A percentile compares a stretch with the other conserved stretches of the same genome.
Evolutionary conservation across 257 asterid species (phyloP).

Genomic region (Jaltomata sinuosa): DNA sequence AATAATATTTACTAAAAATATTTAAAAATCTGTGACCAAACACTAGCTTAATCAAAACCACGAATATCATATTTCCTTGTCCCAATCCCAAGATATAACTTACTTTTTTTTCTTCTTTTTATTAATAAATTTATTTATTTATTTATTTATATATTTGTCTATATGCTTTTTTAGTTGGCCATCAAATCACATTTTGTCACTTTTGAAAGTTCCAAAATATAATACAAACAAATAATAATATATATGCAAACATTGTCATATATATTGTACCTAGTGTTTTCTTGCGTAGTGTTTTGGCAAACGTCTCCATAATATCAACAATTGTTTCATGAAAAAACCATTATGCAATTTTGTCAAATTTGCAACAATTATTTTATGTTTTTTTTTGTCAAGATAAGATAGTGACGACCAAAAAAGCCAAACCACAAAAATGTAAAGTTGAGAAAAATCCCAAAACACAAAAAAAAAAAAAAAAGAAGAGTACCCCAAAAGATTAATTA

Average conservation of each 20-base stretch:
- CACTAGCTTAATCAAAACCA: neutral
- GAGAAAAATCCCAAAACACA: too few species aligned
- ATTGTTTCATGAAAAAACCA: neutral
- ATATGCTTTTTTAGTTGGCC: neutral
- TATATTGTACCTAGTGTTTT: neutral
- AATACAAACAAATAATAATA: neutral
- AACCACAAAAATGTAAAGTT: neutral
- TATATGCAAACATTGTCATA: neutral
- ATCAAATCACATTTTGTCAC: neutral
- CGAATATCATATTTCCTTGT: neutral
- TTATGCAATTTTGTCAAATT: neutral
- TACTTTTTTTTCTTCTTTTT: neutral
- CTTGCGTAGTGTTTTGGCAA: conserved; percentile 1
- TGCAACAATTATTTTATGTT: neutral
- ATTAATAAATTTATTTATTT: neutral
- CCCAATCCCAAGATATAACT: neutral
- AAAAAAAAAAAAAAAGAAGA: neutral
- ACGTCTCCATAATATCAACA: neutral
- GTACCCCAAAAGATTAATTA: neutral
- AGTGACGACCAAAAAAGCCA: neutral
- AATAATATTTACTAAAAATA: too few species aligned
- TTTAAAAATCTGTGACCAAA: too few species aligned
- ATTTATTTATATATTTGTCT: neutral
- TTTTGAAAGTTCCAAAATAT: neutral
- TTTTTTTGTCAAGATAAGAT: neutral